Evolutionary conservation across 768 basidiomycete species (phyloP), one percentile per base, ranked within the genome.

Genomic region (Termitomyces titanicus): DNA sequence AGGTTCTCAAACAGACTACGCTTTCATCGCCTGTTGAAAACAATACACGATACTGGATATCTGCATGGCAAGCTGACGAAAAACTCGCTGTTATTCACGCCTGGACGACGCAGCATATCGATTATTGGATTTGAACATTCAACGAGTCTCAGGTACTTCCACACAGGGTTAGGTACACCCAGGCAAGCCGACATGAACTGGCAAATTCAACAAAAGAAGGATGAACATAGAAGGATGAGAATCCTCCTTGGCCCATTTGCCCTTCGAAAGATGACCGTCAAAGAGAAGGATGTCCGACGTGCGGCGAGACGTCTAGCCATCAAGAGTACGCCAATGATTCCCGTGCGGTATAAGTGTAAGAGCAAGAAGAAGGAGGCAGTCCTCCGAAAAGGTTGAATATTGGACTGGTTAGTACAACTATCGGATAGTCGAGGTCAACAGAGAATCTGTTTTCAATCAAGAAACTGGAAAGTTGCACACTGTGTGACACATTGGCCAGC

Each of bases 11-110:
- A 7, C 18, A 54, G 53, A 22, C 1, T 20, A 8, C 24, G 18
- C n/a, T 47, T 54, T 35, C 43, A 37, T 18, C 3, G 3, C 12
- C 24, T 46, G n/a, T 18, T 53, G 22, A 34, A 7, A 2, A 39
- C 3, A 27, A 54, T 54, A 18, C 53, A 54, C 11, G 35, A 37
- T 8, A 45, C 45, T 18, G 53, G 45, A 17, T 54, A 39, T 7
- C 13, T 47, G 35, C 45, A 54, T n/a, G 46, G 53, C 0, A 54
- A 47, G 10, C 20, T 54, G 46, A 54, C 53, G 11, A 9, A 22
- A n/a, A 40, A 39, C 11, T 47, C 37, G 12, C 38, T 54, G 3
- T 20, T 54, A 27, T 54, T 54, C 17, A n/a, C 10, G 18, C 46
- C 18, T 15, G 18, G 20, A 40, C 44, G 9, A 24, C 9, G 18